phyloP scores from a whole-genome alignment of 768 basidiomycete genomes.

The Termitomyces sp. region DNA sequence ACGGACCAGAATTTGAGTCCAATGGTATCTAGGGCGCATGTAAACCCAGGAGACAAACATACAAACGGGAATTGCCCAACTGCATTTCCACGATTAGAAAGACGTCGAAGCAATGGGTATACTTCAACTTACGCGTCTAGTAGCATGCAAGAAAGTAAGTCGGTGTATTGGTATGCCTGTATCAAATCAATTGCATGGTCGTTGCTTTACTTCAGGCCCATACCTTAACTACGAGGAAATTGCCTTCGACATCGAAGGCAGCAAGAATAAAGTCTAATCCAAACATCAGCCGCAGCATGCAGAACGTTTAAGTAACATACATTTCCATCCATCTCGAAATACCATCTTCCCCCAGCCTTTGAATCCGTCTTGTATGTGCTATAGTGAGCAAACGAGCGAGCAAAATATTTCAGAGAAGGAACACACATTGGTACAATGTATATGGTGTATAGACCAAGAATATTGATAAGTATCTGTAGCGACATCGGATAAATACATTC shows the following conservation, averaged over 20 bases:
- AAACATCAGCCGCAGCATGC: not conserved
- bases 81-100: conserved; percentile 18
- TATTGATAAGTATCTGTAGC: conserved; percentile 67
- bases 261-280: conserved; percentile 69
- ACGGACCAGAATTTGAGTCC: conserved; percentile 74
- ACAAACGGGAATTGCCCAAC: conserved; percentile 89
- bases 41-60: conserved; percentile 81
- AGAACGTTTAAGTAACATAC: conserved; percentile 32
- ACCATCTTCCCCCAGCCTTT: conserved; percentile 79
- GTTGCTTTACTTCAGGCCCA: not conserved
- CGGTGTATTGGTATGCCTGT: conserved; percentile 82
- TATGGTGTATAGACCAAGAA: conserved; percentile 80
- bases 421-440: conserved; percentile 82
- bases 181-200: not conserved
- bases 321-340: conserved; percentile 81
- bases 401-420: not conserved
- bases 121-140: conserved; percentile 65
- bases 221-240: conserved; percentile 80
- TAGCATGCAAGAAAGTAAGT: conserved; percentile 86
- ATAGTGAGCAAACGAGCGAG: not conserved
- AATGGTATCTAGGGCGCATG: conserved; percentile 75
- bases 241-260: conserved; percentile 81
- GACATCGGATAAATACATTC: not conserved
- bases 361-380: conserved; percentile 58
- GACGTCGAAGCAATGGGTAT: not conserved